These are phyloP conservation scores for Eutrema japonicum DNA, from an alignment of 345 rosid species.

Conservation along the genomic window DNA sequence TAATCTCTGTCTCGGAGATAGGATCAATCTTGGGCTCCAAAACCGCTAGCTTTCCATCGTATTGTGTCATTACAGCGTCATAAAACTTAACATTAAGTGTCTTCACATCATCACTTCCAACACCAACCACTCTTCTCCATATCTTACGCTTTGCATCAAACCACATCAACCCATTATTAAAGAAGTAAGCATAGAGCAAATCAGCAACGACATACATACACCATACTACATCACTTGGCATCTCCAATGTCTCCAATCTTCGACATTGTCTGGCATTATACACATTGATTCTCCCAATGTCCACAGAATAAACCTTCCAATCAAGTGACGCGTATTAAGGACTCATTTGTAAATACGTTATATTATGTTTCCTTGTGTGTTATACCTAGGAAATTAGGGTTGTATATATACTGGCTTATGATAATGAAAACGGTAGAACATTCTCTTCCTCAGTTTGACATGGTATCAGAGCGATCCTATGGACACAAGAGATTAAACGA, in stretches of 20 bases:
- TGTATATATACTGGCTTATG: no score
- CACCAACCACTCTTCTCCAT: constrained; percentile 3
- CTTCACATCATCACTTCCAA: not conserved
- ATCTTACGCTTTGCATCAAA: constrained; percentile 43
- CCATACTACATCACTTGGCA: constrained; percentile 59
- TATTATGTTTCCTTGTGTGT: no score
- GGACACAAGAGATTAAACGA: no score
- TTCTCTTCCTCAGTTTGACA: no score
- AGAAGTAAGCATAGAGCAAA: constrained; percentile 5
- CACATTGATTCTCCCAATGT: constrained; percentile 57
- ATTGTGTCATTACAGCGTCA: constrained; percentile 52
- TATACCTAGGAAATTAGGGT: no score
- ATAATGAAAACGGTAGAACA: no score
- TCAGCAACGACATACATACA: constrained; percentile 41
- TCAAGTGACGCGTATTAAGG: not conserved
- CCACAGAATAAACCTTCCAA: constrained; percentile 60
- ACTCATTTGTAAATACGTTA: no score
- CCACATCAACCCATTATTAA: constrained; percentile 49
- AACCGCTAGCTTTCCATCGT: constrained; percentile 68
- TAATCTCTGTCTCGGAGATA: constrained; percentile 42
- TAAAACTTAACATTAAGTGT: not conserved
- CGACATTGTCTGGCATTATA: constrained; percentile 49
- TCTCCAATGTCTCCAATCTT: constrained; percentile 54
- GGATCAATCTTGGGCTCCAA: constrained; percentile 53
- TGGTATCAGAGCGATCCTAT: no score